Percentiles rank a stretch among this genome's conserved stretches.
Conservation (phyloP, 495 filamentous ascomycete species). For the Sabuloglossum arenarium region DNA sequence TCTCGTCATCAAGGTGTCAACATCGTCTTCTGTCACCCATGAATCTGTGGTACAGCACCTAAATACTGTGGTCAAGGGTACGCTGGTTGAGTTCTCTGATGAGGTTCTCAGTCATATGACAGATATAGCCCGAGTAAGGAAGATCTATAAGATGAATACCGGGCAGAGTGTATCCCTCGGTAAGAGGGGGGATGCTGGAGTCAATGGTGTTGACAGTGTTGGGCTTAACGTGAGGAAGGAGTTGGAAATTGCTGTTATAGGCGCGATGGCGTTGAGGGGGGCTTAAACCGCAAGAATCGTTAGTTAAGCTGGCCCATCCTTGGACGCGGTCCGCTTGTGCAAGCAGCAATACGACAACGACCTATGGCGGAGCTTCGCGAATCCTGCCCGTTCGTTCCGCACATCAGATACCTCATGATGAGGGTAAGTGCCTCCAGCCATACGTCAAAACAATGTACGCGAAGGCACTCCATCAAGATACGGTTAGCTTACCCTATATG, state of each 20-base stretch:
- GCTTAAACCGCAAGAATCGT: constrained; percentile 1
- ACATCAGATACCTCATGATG: neutral
- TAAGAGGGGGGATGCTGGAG: constrained; percentile 8
- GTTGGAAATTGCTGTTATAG: constrained; percentile 41
- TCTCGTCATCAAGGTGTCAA: constrained; percentile 52
- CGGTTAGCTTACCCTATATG: neutral
- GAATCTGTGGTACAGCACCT: constrained; percentile 43
- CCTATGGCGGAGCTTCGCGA: neutral
- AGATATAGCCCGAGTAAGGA: constrained; percentile 51
- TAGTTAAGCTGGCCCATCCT: neutral
- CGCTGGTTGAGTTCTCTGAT: constrained; percentile 39
- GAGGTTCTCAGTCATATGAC: constrained; percentile 29
- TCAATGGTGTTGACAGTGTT: constrained; percentile 4
- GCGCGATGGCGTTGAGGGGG: constrained; percentile 53
- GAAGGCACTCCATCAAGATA: neutral
- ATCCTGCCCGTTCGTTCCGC: neutral
- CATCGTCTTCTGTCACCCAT: constrained; percentile 11
- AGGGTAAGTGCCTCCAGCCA: no score
- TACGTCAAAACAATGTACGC: no score
- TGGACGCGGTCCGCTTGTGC: neutral
- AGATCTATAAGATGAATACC: constrained; percentile 60
- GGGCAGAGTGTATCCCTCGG: constrained; percentile 16
- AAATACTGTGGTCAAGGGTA: constrained; percentile 36
- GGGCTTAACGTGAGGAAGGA: constrained; percentile 20
- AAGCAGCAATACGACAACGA: neutral